These are phyloP conservation scores for Stereum hirsutum DNA, from an alignment of 1,284 basidiomycete species.

Conservation along the genomic window DNA sequence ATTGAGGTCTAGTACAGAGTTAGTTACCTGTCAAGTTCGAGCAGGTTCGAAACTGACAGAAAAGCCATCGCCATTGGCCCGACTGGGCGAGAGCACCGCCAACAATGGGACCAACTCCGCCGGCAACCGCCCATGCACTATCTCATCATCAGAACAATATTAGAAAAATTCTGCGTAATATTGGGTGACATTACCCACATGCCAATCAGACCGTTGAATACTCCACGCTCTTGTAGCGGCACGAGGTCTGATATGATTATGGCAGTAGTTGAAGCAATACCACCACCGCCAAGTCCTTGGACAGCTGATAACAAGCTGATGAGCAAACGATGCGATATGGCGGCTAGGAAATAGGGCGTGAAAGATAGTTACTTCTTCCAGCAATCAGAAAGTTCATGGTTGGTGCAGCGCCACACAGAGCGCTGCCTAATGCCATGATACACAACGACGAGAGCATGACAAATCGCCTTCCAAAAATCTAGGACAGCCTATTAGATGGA, in stretches of 20 bases:
- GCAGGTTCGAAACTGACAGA: slow-evolving; percentile 19
- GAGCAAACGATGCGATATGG: neutral
- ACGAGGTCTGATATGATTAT: slow-evolving; percentile 39
- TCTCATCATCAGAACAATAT: slow-evolving; percentile 7
- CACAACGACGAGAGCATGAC: slow-evolving; percentile 26
- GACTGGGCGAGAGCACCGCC: slow-evolving; percentile 26
- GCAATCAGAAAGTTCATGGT: slow-evolving; percentile 32
- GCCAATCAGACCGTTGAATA: slow-evolving; percentile 23
- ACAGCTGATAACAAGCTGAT: no score
- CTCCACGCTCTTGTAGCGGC: slow-evolving; percentile 28
- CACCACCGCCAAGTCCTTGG: slow-evolving; percentile 40
- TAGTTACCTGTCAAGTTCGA: neutral
- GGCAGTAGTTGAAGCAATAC: slow-evolving; percentile 27
- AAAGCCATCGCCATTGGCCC: slow-evolving; percentile 30
- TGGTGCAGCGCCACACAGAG: slow-evolving; percentile 31
- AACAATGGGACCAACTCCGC: slow-evolving; percentile 25
- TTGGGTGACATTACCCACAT: slow-evolving; percentile 14
- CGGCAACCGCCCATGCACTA: slow-evolving; percentile 24
- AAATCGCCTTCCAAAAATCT: slow-evolving; percentile 30
- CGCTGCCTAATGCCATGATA: slow-evolving; percentile 33
- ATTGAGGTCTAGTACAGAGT: slow-evolving; percentile 27
- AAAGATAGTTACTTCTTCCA: slow-evolving; percentile 22
- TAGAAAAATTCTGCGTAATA: slow-evolving; percentile 7
- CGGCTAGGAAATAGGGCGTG: neutral
- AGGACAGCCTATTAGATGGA: neutral